Conservation (phyloP, 768 basidiomycete species). For the Chalciporus sphaerocephalus region DNA sequence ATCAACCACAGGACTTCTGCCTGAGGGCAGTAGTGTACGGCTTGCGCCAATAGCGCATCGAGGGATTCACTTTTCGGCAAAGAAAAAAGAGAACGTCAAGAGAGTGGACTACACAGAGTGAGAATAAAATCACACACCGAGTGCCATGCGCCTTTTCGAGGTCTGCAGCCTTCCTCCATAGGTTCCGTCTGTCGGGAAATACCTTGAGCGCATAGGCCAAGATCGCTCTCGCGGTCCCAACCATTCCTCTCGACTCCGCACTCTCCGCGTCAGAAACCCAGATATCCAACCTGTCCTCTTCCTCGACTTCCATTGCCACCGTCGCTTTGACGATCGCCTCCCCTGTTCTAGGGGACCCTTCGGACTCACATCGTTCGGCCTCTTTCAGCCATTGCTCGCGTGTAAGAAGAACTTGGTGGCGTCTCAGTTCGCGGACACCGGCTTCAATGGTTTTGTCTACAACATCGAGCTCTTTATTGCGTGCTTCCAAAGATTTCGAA, state of each 20-base stretch:
- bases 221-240: slow-evolving; percentile 83
- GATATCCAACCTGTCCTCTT: slow-evolving; percentile 84
- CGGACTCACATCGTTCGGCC: slow-evolving; percentile 85
- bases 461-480: slow-evolving; percentile 58
- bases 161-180: slow-evolving; percentile 91
- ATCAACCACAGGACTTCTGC: slow-evolving; percentile 97
- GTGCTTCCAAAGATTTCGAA: slow-evolving; percentile 47
- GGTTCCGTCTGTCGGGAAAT: slow-evolving; percentile 76
- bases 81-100: not conserved
- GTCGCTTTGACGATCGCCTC: slow-evolving; percentile 96
- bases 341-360: slow-evolving; percentile 80
- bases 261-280: slow-evolving; percentile 92
- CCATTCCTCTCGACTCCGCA: slow-evolving; percentile 65
- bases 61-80: slow-evolving; percentile 59
- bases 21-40: slow-evolving; percentile 88
- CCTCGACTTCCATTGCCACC: slow-evolving; percentile 88
- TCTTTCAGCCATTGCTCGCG: slow-evolving; percentile 97
- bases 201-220: slow-evolving; percentile 88
- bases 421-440: slow-evolving; percentile 72
- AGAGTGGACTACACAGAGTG: not conserved
- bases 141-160: slow-evolving; percentile 90
- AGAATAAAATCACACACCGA: slow-evolving; percentile 42
- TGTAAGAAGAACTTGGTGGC: slow-evolving; percentile 77
- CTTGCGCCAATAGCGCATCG: slow-evolving; percentile 74
- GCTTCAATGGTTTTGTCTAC: slow-evolving; percentile 89